Evolutionary conservation across 2,329 filamentous ascomycete genomes (phyloP).

Genomic region (Aureobasidium subglaciale): DNA sequence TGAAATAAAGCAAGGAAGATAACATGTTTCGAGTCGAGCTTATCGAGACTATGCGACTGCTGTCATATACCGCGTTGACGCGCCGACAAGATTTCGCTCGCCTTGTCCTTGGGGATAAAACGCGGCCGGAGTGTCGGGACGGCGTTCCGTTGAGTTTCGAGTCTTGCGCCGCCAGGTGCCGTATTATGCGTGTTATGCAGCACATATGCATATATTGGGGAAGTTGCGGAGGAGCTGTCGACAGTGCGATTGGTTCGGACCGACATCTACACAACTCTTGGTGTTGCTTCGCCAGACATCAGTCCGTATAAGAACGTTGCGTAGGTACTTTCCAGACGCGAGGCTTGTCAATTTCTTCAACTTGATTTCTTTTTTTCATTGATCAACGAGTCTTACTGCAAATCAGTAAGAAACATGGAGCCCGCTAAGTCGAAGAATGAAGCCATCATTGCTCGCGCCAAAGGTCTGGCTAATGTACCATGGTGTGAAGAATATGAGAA

Average conservation of each 20-base stretch:
- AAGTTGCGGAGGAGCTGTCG: too few species aligned
- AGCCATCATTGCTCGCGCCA: constrained; percentile 28
- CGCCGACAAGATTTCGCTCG: neutral
- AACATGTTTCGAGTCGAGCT: neutral
- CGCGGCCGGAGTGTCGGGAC: neutral
- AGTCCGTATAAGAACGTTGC: neutral
- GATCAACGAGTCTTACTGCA: neutral
- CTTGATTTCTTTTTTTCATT: too few species aligned
- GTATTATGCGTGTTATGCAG: too few species aligned
- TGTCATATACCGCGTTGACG: too few species aligned
- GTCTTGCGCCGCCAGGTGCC: too few species aligned
- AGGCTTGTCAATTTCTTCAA: neutral
- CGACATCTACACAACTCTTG: neutral
- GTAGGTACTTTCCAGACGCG: neutral
- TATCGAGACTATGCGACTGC: too few species aligned
- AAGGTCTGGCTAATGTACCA: constrained; percentile 44
- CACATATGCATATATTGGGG: too few species aligned
- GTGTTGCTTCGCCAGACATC: neutral
- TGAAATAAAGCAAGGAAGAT: neutral
- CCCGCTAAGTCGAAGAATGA: constrained; percentile 13
- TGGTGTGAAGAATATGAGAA: constrained; percentile 57
- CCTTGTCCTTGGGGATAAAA: neutral
- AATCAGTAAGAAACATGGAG: neutral
- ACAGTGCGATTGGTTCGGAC: too few species aligned
- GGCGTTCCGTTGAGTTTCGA: neutral